Evolutionary conservation across 2,329 filamentous ascomycete genomes (phyloP), one percentile per base, ranked within the genome.

Genomic region (Colletotrichum plurivorum): DNA sequence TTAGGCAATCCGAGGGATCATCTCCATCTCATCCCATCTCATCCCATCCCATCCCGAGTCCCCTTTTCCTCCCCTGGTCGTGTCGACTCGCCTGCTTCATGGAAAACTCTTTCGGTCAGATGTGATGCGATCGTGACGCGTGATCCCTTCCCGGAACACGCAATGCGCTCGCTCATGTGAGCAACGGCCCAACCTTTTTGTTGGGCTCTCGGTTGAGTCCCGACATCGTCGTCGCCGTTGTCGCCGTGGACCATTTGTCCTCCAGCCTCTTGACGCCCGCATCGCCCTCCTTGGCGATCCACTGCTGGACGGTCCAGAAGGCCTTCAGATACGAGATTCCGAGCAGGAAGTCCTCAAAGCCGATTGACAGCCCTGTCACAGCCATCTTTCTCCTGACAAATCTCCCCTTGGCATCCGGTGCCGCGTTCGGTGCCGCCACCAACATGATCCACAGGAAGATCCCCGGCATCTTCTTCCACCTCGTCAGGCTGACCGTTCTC

Each of bases 401-500:
- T 43, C 74, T 73, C 4, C 73, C 76, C 62, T 75, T 72, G 22
- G 72, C 63, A 49, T 73, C 74, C 51, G 72, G 63, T 25, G 70
- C 70, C 6, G 74, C 71, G 18, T 71, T 76, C 12, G 76, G 75
- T 25, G 70, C 72, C 5, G 73, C 73, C 18, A 76, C 72, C 36
- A 78, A 56, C 62, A 78, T 68, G 36, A 78, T 63, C 76, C 76
- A 79, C 22, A 77, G 67, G 57, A 77, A 79, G 1, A 78, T 73
- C 3, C 77, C 78, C 0, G 77, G 78, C 3, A 75, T 74, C 18
- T 63, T 55, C 61, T 78, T 78, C 78, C 78, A 79, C 4, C 71
- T 60, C 16, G 69, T 72, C 5, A 78, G 59, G 9, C 72, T 73
- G 6, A 78, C 73, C 9, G 58, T 62, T 63, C 73, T 73, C 66